These are phyloP conservation scores for Hyphodiscus hymeniophilus DNA, from an alignment of 495 filamentous ascomycete genomes.

Conservation along the genomic window DNA sequence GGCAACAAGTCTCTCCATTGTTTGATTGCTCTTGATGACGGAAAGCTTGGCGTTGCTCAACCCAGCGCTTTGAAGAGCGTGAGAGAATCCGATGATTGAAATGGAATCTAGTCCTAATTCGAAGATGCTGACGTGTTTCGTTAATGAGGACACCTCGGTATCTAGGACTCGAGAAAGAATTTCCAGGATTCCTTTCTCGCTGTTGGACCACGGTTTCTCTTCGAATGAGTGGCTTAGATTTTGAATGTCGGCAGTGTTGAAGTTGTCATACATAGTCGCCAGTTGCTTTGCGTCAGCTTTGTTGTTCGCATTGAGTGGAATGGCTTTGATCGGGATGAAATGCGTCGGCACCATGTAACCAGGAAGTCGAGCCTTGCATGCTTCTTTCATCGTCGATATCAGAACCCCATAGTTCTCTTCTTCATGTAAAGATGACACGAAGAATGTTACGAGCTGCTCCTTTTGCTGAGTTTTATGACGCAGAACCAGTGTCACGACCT, in stretches of 20 bases:
- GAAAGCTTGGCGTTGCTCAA: conserved; percentile 52
- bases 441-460: conserved; percentile 62
- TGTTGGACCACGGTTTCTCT: conserved; percentile 23
- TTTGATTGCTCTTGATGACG: conserved; percentile 55
- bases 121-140: conserved; percentile 56
- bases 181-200: conserved; percentile 39
- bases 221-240: conserved; percentile 33
- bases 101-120: conserved; percentile 81
- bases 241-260: conserved; percentile 48
- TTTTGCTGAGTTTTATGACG: conserved; percentile 53
- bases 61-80: conserved; percentile 41
- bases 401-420: conserved; percentile 1
- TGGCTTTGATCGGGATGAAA: conserved; percentile 50
- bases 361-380: conserved; percentile 53
- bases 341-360: conserved; percentile 74
- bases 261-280: conserved; percentile 45
- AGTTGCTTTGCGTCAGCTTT: conserved; percentile 63
- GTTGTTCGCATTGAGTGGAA: conserved; percentile 67
- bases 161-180: conserved; percentile 42
- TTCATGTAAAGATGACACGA: conserved; percentile 29
- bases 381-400: conserved; percentile 31
- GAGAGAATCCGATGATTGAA: conserved; percentile 56
- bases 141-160: conserved; percentile 35
- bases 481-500: conserved; percentile 59
- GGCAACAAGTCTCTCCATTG: conserved; percentile 38